Evolutionary conservation across 2,329 filamentous ascomycete species (phyloP).

Genomic region (Scedosporium apiospermum): DNA sequence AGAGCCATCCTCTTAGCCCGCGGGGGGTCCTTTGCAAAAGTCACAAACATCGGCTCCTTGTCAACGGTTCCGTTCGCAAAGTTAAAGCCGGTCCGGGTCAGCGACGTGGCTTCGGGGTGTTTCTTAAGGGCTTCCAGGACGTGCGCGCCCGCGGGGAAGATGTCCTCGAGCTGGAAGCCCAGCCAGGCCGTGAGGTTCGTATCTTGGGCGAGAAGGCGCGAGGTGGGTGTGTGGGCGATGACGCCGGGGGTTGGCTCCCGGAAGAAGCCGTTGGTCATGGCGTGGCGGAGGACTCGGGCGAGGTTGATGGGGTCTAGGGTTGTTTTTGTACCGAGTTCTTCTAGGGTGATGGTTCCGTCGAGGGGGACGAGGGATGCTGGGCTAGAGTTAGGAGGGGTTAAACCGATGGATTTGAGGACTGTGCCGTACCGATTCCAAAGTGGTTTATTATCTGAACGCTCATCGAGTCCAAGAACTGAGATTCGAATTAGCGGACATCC

Average conservation of each 20-base stretch:
- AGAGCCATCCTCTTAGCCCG: slow-evolving; percentile 41
- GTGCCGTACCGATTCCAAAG: slow-evolving; percentile 34
- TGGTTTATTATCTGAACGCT: slow-evolving; percentile 41
- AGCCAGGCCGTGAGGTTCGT: slow-evolving; percentile 41
- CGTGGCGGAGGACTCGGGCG: slow-evolving; percentile 41
- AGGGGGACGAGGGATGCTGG: slow-evolving; percentile 43
- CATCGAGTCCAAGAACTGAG: slow-evolving; percentile 38
- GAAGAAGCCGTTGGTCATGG: slow-evolving; percentile 49
- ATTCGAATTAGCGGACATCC: too few species aligned
- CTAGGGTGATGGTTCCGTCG: slow-evolving; percentile 31
- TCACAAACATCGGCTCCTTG: slow-evolving; percentile 44
- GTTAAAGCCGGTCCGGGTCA: slow-evolving; percentile 41
- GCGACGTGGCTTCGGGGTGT: slow-evolving; percentile 36
- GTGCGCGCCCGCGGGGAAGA: slow-evolving; percentile 37
- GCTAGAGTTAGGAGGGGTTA: slow-evolving; percentile 7
- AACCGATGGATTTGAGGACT: background rate
- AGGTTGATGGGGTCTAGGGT: slow-evolving; percentile 39
- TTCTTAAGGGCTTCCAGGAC: slow-evolving; percentile 33
- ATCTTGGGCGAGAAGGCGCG: slow-evolving; percentile 41
- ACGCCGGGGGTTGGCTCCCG: slow-evolving; percentile 37
- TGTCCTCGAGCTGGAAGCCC: slow-evolving; percentile 45
- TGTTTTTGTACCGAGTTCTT: slow-evolving; percentile 34
- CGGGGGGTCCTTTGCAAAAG: slow-evolving; percentile 35
- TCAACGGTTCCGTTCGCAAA: slow-evolving; percentile 39
- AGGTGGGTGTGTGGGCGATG: slow-evolving; percentile 46